Percentiles rank a stretch among this genome's conserved stretches.
Evolutionary conservation across 306 rosid species (phyloP).

Genomic region (Delonix regia): DNA sequence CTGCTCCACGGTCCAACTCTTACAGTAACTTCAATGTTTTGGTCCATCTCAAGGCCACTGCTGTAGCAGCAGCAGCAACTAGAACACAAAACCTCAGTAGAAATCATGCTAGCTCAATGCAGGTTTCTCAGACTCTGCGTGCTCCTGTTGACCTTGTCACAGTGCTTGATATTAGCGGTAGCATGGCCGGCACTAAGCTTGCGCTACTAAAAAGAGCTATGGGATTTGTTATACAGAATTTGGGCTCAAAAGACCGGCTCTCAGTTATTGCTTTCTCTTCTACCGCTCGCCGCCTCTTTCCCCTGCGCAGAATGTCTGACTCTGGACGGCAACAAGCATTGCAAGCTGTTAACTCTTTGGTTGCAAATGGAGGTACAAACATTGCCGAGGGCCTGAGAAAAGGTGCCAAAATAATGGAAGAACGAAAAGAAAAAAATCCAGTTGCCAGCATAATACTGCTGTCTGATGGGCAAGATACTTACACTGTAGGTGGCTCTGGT

Average conservation of each 20-base stretch:
- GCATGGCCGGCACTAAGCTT: constrained; percentile 99
- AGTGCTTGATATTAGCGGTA: constrained; percentile 92
- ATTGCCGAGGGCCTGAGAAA: constrained; percentile 94
- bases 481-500: constrained; percentile 71
- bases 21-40: constrained; percentile 67
- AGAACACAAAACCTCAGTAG: constrained; percentile 42
- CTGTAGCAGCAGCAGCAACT: constrained; percentile 52
- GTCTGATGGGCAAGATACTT: constrained; percentile 97
- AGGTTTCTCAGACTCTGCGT: constrained; percentile 65
- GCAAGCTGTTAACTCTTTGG: constrained; percentile 95
- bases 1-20: constrained; percentile 56
- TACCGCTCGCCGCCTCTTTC: constrained; percentile 95
- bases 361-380: constrained; percentile 98
- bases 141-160: constrained; percentile 98
- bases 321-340: constrained; percentile 86
- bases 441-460: constrained; percentile 84
- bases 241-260: constrained; percentile 87
- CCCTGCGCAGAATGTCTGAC: constrained; percentile 79
- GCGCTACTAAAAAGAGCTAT: constrained; percentile 94
- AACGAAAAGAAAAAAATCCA: constrained; percentile 82
- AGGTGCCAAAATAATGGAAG: constrained; percentile 94
- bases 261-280: constrained; percentile 97
- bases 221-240: constrained; percentile 97
- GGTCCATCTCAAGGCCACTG: constrained; percentile 88
- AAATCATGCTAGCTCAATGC: constrained; percentile 55